A percentile compares a stretch with the other conserved stretches of the same genome.
Evolutionary conservation across 2,329 filamentous ascomycete genomes (phyloP).

Genomic region (Coniochaeta hoffmannii): DNA sequence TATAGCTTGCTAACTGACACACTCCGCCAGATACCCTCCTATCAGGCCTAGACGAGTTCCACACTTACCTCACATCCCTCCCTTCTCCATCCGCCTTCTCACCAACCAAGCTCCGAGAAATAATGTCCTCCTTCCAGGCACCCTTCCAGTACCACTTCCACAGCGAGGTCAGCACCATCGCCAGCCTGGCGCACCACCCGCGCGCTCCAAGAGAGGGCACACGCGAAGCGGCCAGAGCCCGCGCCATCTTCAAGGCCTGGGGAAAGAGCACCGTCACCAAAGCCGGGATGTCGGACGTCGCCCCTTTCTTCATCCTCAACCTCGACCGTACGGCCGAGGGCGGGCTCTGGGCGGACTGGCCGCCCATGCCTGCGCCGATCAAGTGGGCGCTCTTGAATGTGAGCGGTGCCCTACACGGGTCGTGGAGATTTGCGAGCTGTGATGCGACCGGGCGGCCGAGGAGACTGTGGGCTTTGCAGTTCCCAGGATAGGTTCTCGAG

Average conservation of each 20-base stretch:
- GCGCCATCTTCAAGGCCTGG: constrained; percentile 49
- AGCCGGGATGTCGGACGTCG: constrained; percentile 49
- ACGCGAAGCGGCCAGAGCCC: constrained; percentile 35
- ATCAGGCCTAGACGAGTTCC: constrained; percentile 41
- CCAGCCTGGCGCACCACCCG: constrained; percentile 39
- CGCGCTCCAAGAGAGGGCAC: constrained; percentile 40
- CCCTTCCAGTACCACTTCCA: constrained; percentile 49
- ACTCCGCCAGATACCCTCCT: constrained; percentile 35
- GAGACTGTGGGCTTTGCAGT: constrained; percentile 42
- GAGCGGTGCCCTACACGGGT: constrained; percentile 44
- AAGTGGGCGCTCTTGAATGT: constrained; percentile 54
- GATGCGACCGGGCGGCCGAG: constrained; percentile 43
- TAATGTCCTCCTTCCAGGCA: constrained; percentile 43
- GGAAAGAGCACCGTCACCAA: constrained; percentile 57
- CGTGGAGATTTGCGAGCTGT: constrained; percentile 62
- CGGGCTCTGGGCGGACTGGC: constrained; percentile 55
- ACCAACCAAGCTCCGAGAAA: constrained; percentile 32
- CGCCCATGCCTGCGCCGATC: constrained; percentile 54
- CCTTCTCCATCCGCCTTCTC: constrained; percentile 33
- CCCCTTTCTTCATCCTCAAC: constrained; percentile 59
- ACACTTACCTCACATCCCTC: constrained; percentile 40
- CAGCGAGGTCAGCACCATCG: constrained; percentile 45
- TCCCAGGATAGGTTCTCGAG: neutral
- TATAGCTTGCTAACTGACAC: too few species aligned
- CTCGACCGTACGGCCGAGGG: constrained; percentile 52